Percentiles rank a stretch among this genome's conserved stretches.
Conservation (phyloP, 1,139 yeast genomes). For the Yamadazyma mexicana region DNA sequence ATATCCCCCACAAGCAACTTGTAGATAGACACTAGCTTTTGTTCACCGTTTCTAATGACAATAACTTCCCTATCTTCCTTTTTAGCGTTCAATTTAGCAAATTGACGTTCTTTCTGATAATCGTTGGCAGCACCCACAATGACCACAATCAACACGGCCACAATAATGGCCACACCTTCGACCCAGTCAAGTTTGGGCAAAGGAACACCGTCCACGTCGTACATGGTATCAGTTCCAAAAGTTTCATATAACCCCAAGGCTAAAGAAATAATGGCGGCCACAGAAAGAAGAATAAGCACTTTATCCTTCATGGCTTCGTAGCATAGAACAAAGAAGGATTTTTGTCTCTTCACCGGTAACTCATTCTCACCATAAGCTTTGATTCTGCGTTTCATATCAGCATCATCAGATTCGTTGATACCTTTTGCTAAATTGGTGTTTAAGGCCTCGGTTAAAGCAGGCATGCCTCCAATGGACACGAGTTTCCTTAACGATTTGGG, state of each 20-base stretch:
- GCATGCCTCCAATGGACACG: constrained; percentile 44
- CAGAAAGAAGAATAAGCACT: constrained; percentile 76
- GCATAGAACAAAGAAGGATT: constrained; percentile 66
- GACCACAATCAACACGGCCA: constrained; percentile 88
- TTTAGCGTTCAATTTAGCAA: constrained; percentile 79
- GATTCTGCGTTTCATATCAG: constrained; percentile 36
- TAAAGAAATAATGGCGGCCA: constrained; percentile 86
- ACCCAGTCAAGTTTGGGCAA: constrained; percentile 93
- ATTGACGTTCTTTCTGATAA: constrained; percentile 93
- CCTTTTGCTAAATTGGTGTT: constrained; percentile 48
- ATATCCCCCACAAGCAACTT: constrained; percentile 87
- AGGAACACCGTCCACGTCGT: constrained; percentile 73
- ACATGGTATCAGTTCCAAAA: constrained; percentile 76
- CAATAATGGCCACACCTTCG: constrained; percentile 96
- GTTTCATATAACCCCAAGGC: constrained; percentile 92
- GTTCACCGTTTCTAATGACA: constrained; percentile 73
- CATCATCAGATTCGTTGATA: constrained; percentile 29
- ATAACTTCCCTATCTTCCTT: constrained; percentile 83
- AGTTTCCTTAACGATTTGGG: constrained; percentile 50
- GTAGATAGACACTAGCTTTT: constrained; percentile 67
- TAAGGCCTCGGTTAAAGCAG: constrained; percentile 25
- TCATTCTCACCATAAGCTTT: constrained; percentile 63
- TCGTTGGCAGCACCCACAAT: constrained; percentile 93
- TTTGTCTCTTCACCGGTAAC: constrained; percentile 68
- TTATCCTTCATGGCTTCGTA: constrained; percentile 89